These are phyloP conservation scores for Pythium plurisporium DNA, from an alignment of 352 stramenopile species.

Conservation along the genomic window DNA sequence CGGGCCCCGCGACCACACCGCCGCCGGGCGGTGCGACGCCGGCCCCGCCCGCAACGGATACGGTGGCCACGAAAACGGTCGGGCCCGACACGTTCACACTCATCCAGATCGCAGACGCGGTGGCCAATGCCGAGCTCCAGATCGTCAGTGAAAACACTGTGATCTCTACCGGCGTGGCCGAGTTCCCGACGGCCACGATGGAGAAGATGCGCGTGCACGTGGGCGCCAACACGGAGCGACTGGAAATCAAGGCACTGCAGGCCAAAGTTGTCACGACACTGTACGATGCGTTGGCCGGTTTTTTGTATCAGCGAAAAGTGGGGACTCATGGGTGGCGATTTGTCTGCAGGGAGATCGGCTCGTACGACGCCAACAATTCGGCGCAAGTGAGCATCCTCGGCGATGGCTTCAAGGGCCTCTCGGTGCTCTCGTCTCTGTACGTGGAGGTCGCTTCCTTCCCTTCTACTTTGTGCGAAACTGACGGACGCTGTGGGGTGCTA, in stretches of 20 bases:
- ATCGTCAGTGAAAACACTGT: neutral
- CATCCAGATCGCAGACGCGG: neutral
- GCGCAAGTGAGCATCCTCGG: neutral
- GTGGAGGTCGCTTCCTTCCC: neutral
- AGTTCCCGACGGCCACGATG: too few species aligned
- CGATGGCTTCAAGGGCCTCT: neutral
- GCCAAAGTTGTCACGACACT: neutral
- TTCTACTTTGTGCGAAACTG: too few species aligned
- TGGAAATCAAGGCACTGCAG: neutral
- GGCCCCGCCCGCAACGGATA: neutral
- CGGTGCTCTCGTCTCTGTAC: constrained; percentile 6
- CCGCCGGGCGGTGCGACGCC: neutral
- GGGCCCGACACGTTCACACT: neutral
- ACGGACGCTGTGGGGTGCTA: neutral
- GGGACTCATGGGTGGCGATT: neutral
- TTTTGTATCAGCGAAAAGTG: neutral
- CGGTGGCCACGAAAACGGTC: neutral
- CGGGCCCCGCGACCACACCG: neutral
- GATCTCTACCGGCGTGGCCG: neutral
- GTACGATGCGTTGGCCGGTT: neutral
- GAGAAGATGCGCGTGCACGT: constrained; percentile 8
- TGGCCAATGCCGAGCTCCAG: neutral
- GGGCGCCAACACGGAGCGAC: neutral
- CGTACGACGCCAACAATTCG: neutral
- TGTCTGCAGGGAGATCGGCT: constrained; percentile 1